Base-by-base conservation (phyloP, 1,284 basidiomycete species). In the Austroboletus niveus region DNA sequence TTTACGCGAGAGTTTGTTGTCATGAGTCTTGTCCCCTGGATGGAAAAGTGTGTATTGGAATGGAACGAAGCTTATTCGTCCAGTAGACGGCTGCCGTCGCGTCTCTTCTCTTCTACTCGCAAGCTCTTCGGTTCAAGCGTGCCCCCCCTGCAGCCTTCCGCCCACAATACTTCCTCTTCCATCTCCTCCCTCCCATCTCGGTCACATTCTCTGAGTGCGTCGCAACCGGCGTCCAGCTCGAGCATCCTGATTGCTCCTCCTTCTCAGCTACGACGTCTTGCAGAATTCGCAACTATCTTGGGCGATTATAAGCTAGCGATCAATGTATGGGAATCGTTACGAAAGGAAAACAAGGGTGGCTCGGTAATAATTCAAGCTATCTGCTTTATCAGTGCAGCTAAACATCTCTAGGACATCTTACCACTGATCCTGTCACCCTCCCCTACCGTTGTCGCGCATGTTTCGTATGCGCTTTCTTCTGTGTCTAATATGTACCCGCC, bases 51-150 rank as follows among this genome's bases (percentile, higher is more conserved):
- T 63, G 88, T 97, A 1, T 67, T 94, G 43, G 92, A 97, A 53
- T 97, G 94, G 90, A 97, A 97, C 66, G 96, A 99, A 74, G 80
- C 80, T 78, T 95, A 90, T 63, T 84, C 87, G 17, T 89, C 90
- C 15, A 92, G 87, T 22, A 81, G 93, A 45, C 80, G 92, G 34
- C 80, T 97, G 11, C 87, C 89, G 3, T 90, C 85, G 1, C 84
- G 89, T 10, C 69, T 92, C 14, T 89, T 92, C 64, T 87, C 87
- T n/a, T 87, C 98, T 22, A 97, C 96, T 4, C 88, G 94, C 38
- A 82, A 94, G 32, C 72, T 99, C 4, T 97, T 97, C 69, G 92
- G 92, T 5, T 81, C 87, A 31, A 72, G 79, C 10, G 66, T 76
- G 4, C 69, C 82, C 1, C 71, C 80, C 4, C 70, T 79, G 7